Base-by-base conservation (phyloP, 2,329 filamentous ascomycete species). In the Colletotrichum sp. region DNA sequence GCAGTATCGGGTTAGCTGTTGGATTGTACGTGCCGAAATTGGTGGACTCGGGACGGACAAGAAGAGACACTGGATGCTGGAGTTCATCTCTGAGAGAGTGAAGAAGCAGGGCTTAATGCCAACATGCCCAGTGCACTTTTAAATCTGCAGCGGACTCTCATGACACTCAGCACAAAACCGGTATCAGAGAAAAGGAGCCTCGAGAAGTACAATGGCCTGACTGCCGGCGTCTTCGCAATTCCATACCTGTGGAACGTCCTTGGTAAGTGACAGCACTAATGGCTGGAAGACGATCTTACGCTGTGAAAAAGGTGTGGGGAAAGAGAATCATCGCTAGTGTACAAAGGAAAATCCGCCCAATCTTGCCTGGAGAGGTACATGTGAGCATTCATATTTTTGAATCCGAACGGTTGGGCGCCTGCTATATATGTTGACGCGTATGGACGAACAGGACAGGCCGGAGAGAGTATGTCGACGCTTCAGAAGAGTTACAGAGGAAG, bases 11-110 rank as follows among this genome's bases (percentile, higher is more conserved):
- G 39, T 44, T 10, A 44, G 39, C 39, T 3, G 18, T 10, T 44
- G 6, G 3, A 3, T n/a, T n/a, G 1, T 6, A 10, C 18, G 39
- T 44, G 18, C 9, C 3, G 39, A 0, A 1, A 1, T 44, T 44
- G 18, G 1, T 44, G 1, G 39, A 44, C 9, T n/a, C 39, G 39
- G 39, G 3, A 10, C 1, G 39, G 8, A n/a, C 39, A 10, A 44
- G 39, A 44, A 44, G 39, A n/a, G 8, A 44, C 18, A 44, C 3
- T 44, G 39, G 18, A 44, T 44, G 39, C 39, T 44, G 18, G 26
- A 26, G 26, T 26, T 26, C 26, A 26, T 26, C 26, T 26, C 26
- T 26, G 26, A 26, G 26, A 26, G 26, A 26, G 26, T 26, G 26
- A 26, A 26, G 26, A 26, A 26, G 26, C 26, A 26, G 26, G 26